Conservation (phyloP, 352 stramenopile genomes). For the Pythium myriotylum region DNA sequence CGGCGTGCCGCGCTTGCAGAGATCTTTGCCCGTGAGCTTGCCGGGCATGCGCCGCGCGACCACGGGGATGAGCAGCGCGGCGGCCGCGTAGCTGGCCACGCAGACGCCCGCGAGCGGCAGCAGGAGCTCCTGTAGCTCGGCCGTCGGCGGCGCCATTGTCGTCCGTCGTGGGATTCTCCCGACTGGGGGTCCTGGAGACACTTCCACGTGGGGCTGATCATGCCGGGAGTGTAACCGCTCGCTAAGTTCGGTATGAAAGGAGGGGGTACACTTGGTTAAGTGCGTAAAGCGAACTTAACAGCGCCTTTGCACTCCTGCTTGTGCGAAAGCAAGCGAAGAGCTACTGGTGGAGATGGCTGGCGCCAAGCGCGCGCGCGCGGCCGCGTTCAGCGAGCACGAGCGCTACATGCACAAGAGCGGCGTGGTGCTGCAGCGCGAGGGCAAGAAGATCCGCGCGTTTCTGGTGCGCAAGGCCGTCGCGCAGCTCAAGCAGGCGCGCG, state of each 20-base stretch:
- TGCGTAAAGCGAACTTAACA: not conserved
- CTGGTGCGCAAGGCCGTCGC: constrained; percentile 66
- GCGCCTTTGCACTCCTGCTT: too few species aligned
- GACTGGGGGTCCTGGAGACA: not conserved
- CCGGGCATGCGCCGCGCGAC: constrained; percentile 64
- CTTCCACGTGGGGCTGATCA: not conserved
- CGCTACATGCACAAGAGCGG: constrained; percentile 75
- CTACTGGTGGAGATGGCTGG: constrained; percentile 12
- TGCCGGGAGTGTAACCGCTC: not conserved
- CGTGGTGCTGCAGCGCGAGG: constrained; percentile 68
- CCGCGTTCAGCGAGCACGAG: constrained; percentile 57
- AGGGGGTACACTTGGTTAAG: not conserved
- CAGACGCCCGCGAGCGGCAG: constrained; percentile 54
- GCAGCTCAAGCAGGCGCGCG: constrained; percentile 68
- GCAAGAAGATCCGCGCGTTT: constrained; percentile 75
- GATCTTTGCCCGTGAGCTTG: constrained; percentile 91
- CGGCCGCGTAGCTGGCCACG: constrained; percentile 59
- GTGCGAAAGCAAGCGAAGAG: too few species aligned
- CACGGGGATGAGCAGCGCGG: constrained; percentile 64
- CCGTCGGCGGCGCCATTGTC: constrained; percentile 25
- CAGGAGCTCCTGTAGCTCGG: constrained; percentile 46
- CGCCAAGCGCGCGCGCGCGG: constrained; percentile 53
- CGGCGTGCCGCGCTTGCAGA: constrained; percentile 91
- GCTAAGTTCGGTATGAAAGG: not conserved
- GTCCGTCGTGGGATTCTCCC: not conserved